A percentile compares a stretch with the other conserved stretches of the same genome.
Evolutionary conservation across 192 early-diverging fungal genomes (phyloP).

Genomic region (Rhizoclosmatium globosum): DNA sequence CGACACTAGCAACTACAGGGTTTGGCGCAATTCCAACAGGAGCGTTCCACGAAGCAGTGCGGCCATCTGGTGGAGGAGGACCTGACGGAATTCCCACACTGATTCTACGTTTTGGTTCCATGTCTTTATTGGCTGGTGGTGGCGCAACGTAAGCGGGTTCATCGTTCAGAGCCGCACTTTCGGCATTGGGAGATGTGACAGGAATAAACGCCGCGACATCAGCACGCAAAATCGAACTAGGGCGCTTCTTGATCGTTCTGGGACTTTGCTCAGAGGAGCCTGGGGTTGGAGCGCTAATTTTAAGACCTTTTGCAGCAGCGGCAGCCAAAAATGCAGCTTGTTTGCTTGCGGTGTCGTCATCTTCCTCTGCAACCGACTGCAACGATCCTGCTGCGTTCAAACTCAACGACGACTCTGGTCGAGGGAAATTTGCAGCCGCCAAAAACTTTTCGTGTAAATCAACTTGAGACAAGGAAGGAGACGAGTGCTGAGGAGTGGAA

Average conservation of each 20-base stretch:
- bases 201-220: slow-evolving; percentile 33
- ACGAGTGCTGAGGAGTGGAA: not conserved
- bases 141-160: slow-evolving; percentile 29
- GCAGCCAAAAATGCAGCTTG: slow-evolving; percentile 42
- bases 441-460: slow-evolving; percentile 31
- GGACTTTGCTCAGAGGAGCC: not conserved
- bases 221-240: slow-evolving; percentile 31
- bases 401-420: not conserved
- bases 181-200: slow-evolving; percentile 7
- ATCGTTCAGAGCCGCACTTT: not conserved
- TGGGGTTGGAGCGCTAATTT: slow-evolving; percentile 25
- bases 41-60: slow-evolving; percentile 12
- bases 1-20: not conserved
- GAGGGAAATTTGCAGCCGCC: slow-evolving; percentile 23
- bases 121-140: slow-evolving; percentile 3
- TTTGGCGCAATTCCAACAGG: slow-evolving; percentile 35
- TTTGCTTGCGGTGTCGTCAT: slow-evolving; percentile 7
- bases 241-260: slow-evolving; percentile 12
- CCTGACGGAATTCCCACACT: slow-evolving; percentile 38
- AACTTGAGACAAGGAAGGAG: slow-evolving; percentile 3
- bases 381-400: not conserved
- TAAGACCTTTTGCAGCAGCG: slow-evolving; percentile 39
- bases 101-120: slow-evolving; percentile 18
- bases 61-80: slow-evolving; percentile 29
- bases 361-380: not conserved